phyloP scores from a whole-genome alignment of 495 filamentous ascomycete species.

The Saxophila tyrrhenica region DNA sequence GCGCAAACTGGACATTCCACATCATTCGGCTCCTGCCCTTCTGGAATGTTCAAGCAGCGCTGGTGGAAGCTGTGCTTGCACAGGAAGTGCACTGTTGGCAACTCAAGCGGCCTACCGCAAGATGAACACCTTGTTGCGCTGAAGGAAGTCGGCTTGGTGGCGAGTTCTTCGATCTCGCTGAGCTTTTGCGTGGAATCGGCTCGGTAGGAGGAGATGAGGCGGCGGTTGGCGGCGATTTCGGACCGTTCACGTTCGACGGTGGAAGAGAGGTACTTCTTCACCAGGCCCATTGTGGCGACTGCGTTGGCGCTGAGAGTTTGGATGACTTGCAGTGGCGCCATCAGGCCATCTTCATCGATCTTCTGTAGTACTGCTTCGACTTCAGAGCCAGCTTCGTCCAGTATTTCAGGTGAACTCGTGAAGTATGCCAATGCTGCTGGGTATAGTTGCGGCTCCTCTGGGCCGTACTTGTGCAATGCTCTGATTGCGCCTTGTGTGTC shows the following conservation, averaged over 20 bases:
- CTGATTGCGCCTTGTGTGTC: slow-evolving; percentile 84
- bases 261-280: slow-evolving; percentile 80
- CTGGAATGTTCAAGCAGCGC: slow-evolving; percentile 51
- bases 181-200: slow-evolving; percentile 71
- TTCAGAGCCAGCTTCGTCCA: slow-evolving; percentile 81
- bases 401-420: slow-evolving; percentile 66
- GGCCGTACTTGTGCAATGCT: slow-evolving; percentile 81
- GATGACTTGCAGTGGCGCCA: slow-evolving; percentile 94
- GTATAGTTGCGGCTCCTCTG: slow-evolving; percentile 85
- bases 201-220: slow-evolving; percentile 74
- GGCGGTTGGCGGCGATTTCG: slow-evolving; percentile 75
- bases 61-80: slow-evolving; percentile 96
- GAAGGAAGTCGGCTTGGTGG: slow-evolving; percentile 74
- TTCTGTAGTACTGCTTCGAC: slow-evolving; percentile 67
- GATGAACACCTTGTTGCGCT: slow-evolving; percentile 75
- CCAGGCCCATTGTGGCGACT: slow-evolving; percentile 92
- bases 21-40: slow-evolving; percentile 43
- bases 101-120: slow-evolving; percentile 62
- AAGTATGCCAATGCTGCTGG: slow-evolving; percentile 88
- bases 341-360: slow-evolving; percentile 80
- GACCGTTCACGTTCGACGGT: slow-evolving; percentile 80
- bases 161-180: slow-evolving; percentile 63
- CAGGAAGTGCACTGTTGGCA: slow-evolving; percentile 87
- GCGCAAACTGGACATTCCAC: slow-evolving; percentile 79
- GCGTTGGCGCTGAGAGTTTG: slow-evolving; percentile 76